phyloP scores from a whole-genome alignment of 192 early-diverging fungal species.

The Backusella tuberculispora region DNA sequence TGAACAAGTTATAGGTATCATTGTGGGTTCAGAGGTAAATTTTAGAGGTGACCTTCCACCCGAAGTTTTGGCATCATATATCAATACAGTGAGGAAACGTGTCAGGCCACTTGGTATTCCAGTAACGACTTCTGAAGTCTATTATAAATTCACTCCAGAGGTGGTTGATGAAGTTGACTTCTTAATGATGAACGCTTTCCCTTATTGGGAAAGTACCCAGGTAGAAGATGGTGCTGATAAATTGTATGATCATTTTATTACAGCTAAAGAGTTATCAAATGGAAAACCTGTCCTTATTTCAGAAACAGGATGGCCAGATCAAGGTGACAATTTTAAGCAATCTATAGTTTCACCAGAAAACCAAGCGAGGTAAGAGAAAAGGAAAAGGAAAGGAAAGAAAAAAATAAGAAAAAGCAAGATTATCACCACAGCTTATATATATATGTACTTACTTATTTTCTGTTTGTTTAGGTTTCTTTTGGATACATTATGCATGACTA shows the following conservation, averaged over 20 bases:
- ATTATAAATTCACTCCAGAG: conserved; percentile 44
- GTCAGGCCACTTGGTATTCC: conserved; percentile 43
- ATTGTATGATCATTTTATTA: conserved; percentile 55
- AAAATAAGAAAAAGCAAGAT: no score
- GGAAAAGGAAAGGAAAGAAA: no score
- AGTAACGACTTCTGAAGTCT: conserved; percentile 62
- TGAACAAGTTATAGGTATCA: conserved; percentile 49
- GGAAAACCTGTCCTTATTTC: conserved; percentile 57
- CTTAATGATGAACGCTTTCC: conserved; percentile 55
- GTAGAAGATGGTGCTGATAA: conserved; percentile 51
- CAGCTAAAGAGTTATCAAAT: conserved; percentile 43
- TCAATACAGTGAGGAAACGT: conserved; percentile 43
- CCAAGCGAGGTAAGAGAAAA: conserved; percentile 40
- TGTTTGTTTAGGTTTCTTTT: conserved; percentile 41
- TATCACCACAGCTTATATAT: not conserved
- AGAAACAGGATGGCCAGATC: conserved; percentile 68
- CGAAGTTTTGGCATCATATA: conserved; percentile 50
- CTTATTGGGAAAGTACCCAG: conserved; percentile 61
- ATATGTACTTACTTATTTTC: not conserved
- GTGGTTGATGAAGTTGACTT: conserved; percentile 60
- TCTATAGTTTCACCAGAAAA: conserved; percentile 54
- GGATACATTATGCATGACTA: conserved; percentile 57
- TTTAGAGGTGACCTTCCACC: conserved; percentile 58
- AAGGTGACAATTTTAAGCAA: conserved; percentile 49
- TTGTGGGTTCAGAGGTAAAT: conserved; percentile 63